Conservation (phyloP, 805 yeast species). For the Kodamaea lidongshanica region DNA sequence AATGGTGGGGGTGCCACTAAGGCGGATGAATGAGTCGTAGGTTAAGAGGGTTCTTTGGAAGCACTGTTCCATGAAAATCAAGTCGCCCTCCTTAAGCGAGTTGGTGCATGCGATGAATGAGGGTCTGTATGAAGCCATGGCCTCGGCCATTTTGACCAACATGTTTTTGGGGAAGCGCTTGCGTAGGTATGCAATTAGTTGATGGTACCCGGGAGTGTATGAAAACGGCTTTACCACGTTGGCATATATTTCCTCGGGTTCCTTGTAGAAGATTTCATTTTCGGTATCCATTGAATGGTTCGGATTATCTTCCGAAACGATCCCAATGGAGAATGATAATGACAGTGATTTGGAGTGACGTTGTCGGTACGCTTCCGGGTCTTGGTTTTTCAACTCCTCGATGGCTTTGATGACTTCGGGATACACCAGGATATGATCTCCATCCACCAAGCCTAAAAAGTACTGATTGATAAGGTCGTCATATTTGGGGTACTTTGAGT, state of each 20-base stretch:
- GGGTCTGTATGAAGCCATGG: conserved; percentile 88
- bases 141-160: conserved; percentile 75
- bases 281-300: conserved; percentile 14
- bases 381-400: conserved; percentile 29
- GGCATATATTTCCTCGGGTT: conserved; percentile 76
- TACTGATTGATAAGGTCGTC: conserved; percentile 63
- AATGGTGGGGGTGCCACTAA: conserved; percentile 89
- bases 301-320: conserved; percentile 31
- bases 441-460: conserved; percentile 49
- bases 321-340: conserved; percentile 45
- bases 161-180: conserved; percentile 63
- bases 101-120: conserved; percentile 89
- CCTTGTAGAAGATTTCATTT: conserved; percentile 29
- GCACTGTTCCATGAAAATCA: conserved; percentile 93
- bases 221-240: conserved; percentile 71
- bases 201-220: conserved; percentile 88
- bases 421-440: conserved; percentile 38
- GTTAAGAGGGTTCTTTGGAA: conserved; percentile 89
- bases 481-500: conserved; percentile 36
- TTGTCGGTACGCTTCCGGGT: conserved; percentile 38
- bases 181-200: conserved; percentile 65
- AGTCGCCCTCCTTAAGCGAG: conserved; percentile 80
- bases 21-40: conserved; percentile 75
- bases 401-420: conserved; percentile 56
- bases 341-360: conserved; percentile 32